phyloP scores from a whole-genome alignment of 306 rosid genomes.

The Styphnolobium japonicum region DNA sequence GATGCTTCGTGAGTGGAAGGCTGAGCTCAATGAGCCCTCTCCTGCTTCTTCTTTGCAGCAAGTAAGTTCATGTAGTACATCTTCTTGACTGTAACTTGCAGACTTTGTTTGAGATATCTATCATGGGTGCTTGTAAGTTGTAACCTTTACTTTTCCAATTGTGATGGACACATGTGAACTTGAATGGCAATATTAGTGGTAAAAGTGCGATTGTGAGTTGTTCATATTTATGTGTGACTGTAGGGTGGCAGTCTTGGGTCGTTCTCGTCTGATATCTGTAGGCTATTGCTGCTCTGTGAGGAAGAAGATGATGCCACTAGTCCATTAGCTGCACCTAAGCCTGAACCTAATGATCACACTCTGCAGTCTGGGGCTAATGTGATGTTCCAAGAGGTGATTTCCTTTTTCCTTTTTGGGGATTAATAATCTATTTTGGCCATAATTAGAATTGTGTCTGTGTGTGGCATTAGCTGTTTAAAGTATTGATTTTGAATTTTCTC shows the following conservation, averaged over 20 bases:
- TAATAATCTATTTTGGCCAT: not conserved
- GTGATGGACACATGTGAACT: conserved; percentile 9
- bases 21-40: conserved; percentile 84
- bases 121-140: not conserved
- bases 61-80: conserved; percentile 38
- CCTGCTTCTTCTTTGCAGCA: conserved; percentile 84
- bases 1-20: conserved; percentile 94
- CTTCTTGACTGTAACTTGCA: conserved; percentile 12
- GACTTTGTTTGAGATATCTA: conserved; percentile 2
- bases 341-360: conserved; percentile 67
- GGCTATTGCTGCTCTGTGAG: conserved; percentile 73
- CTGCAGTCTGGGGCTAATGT: conserved; percentile 51
- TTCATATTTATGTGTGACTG: conserved; percentile 34
- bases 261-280: conserved; percentile 77
- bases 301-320: conserved; percentile 94
- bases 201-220: conserved; percentile 33
- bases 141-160: conserved; percentile 2
- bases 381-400: conserved; percentile 51
- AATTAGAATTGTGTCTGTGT: not conserved
- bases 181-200: conserved; percentile 8
- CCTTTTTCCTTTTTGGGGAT: conserved; percentile 3
- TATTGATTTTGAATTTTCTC: not conserved
- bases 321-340: conserved; percentile 75
- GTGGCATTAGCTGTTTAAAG: not conserved
- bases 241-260: conserved; percentile 86